Percentiles rank a stretch among this genome's conserved stretches.
phyloP scores from a whole-genome alignment of 2,329 filamentous ascomycete species.

The Neofusicoccum sp. region DNA sequence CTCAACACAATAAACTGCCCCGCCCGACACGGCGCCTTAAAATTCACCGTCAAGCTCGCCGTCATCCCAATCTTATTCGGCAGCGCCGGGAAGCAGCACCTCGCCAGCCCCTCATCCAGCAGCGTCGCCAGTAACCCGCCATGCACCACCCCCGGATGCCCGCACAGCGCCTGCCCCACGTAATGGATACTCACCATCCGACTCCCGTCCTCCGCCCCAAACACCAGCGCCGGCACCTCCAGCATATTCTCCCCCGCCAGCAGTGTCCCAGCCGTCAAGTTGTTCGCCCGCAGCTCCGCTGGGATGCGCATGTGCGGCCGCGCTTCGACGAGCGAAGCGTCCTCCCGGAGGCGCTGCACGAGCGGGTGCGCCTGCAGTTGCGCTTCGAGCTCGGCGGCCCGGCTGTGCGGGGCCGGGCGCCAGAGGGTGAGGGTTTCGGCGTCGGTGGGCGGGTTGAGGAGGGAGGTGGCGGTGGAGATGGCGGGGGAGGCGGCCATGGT shows the following conservation, averaged over 20 bases:
- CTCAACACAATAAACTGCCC: slow-evolving; percentile 73
- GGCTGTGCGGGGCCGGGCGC: slow-evolving; percentile 52
- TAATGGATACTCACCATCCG: slow-evolving; percentile 66
- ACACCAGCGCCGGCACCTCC: slow-evolving; percentile 76
- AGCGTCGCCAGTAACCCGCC: slow-evolving; percentile 89
- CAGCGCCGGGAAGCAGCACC: slow-evolving; percentile 83
- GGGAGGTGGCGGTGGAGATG: slow-evolving; percentile 47
- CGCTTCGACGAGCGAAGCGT: slow-evolving; percentile 57
- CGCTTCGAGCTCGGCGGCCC: slow-evolving; percentile 60
- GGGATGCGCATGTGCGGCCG: slow-evolving; percentile 89
- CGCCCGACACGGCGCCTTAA: slow-evolving; percentile 75
- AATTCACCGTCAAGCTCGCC: slow-evolving; percentile 78
- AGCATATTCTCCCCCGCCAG: slow-evolving; percentile 68
- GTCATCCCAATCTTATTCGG: slow-evolving; percentile 85
- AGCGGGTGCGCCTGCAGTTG: slow-evolving; percentile 75
- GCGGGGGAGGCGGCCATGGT: slow-evolving; percentile 57
- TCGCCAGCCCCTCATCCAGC: slow-evolving; percentile 83
- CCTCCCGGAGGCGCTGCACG: slow-evolving; percentile 55
- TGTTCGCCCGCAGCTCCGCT: slow-evolving; percentile 64
- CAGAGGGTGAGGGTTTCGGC: slow-evolving; percentile 71
- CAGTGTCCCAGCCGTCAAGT: slow-evolving; percentile 78
- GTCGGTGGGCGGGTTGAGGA: slow-evolving; percentile 62
- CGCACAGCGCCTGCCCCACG: slow-evolving; percentile 76
- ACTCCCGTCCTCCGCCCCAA: slow-evolving; percentile 57
- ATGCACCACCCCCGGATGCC: slow-evolving; percentile 87